These are phyloP conservation scores for Brettanomyces bruxellensis DNA, from an alignment of 805 yeast genomes.

Conservation along the genomic window DNA sequence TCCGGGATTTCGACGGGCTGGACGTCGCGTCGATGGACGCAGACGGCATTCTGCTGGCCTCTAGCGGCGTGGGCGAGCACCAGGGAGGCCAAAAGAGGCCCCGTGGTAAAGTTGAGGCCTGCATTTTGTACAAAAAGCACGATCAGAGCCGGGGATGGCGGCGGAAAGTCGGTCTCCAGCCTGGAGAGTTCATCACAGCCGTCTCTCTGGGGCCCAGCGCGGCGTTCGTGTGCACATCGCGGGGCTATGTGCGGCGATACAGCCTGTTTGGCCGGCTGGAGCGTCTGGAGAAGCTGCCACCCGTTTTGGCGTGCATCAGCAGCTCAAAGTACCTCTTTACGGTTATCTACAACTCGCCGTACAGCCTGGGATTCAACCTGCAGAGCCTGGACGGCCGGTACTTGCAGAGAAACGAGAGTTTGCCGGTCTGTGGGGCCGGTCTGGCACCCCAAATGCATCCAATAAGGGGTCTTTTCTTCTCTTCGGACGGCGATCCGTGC, in stretches of 20 bases:
- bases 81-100: conserved; percentile 10
- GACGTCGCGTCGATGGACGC: conserved; percentile 70
- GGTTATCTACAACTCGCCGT: conserved; percentile 22
- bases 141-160: conserved; percentile 66
- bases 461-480: conserved; percentile 67
- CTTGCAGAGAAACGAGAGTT: conserved; percentile 33
- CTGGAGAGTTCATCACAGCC: conserved; percentile 52
- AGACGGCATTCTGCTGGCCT: conserved; percentile 57
- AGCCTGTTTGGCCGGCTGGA: conserved; percentile 68
- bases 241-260: conserved; percentile 66
- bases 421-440: conserved; percentile 27
- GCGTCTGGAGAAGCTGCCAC: conserved; percentile 58
- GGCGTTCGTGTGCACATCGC: conserved; percentile 62
- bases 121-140: conserved; percentile 62
- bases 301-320: conserved; percentile 66
- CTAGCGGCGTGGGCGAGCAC: conserved; percentile 20
- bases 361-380: conserved; percentile 24
- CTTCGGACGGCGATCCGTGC: conserved; percentile 85
- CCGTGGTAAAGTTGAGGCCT: conserved; percentile 13
- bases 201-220: conserved; percentile 56
- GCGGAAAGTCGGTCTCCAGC: conserved; percentile 31
- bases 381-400: conserved; percentile 30
- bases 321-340: conserved; percentile 47
- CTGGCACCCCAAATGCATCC: conserved; percentile 18
- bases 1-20: conserved; percentile 62